A percentile compares a stretch with the other conserved stretches of the same genome.
Evolutionary conservation across 2,329 filamentous ascomycete species (phyloP).

Genomic region (Cryphonectria naterciae): DNA sequence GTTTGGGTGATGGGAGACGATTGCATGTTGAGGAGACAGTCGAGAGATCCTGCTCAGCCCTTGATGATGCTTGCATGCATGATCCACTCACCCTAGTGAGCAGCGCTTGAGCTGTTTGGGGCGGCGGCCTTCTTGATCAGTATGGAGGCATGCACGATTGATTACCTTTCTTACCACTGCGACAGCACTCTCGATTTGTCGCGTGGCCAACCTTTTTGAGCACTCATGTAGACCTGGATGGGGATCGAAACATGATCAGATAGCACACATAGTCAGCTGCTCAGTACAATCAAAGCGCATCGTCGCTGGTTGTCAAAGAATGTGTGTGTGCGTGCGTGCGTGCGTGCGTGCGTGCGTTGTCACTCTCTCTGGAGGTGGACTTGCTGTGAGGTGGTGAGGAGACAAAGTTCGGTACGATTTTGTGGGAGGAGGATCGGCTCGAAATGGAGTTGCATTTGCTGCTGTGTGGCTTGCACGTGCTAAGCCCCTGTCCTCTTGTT

Average conservation of each 20-base stretch:
- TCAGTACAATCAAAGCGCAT: slow-evolving; percentile 14
- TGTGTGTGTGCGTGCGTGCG: neutral
- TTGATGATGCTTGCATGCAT: neutral
- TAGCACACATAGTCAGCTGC: slow-evolving; percentile 16
- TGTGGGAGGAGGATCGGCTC: slow-evolving; percentile 7
- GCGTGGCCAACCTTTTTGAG: neutral
- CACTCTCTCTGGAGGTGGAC: neutral
- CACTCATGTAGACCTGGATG: slow-evolving; percentile 10
- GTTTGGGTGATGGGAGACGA: slow-evolving; percentile 17
- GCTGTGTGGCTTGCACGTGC: slow-evolving; percentile 17
- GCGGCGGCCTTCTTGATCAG: slow-evolving; percentile 3
- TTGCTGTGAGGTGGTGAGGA: slow-evolving; percentile 9
- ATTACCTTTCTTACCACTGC: neutral
- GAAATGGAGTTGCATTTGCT: neutral
- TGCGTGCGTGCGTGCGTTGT: neutral
- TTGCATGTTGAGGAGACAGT: slow-evolving; percentile 18
- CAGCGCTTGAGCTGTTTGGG: neutral
- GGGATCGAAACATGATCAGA: slow-evolving; percentile 18
- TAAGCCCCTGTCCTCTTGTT: neutral
- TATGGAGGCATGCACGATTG: slow-evolving; percentile 1
- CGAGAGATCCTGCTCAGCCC: slow-evolving; percentile 9
- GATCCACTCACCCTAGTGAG: slow-evolving; percentile 3
- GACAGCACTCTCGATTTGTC: slow-evolving; percentile 3
- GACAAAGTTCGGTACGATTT: slow-evolving; percentile 4
- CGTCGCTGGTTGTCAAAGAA: slow-evolving; percentile 15